Evolutionary conservation across 352 stramenopile genomes (phyloP).

Genomic region (Phytopythium ostracodes): DNA sequence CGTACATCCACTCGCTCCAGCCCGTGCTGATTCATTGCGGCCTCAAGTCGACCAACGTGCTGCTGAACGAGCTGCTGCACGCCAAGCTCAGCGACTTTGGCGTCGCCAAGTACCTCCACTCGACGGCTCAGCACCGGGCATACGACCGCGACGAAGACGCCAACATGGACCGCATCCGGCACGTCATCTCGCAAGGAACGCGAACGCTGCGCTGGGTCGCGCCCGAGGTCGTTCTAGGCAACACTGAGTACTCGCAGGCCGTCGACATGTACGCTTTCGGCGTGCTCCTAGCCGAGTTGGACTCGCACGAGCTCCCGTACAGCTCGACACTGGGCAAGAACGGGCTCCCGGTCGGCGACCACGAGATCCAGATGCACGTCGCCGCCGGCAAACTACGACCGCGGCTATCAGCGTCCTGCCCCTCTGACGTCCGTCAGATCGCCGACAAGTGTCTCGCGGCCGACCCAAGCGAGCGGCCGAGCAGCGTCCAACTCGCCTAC

Average conservation of each 20-base stretch:
- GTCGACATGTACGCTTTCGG: constrained; percentile 25
- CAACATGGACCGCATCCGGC: constrained; percentile 16
- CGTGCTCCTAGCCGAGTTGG: constrained; percentile 16
- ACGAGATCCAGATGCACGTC: constrained; percentile 24
- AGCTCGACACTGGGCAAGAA: constrained; percentile 7
- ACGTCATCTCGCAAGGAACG: constrained; percentile 13
- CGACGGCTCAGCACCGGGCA: not conserved
- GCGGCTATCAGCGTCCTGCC: constrained; percentile 23
- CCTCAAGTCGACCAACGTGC: constrained; percentile 24
- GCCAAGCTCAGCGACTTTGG: constrained; percentile 28
- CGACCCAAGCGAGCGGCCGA: constrained; percentile 24
- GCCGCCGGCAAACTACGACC: constrained; percentile 24
- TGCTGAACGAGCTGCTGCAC: constrained; percentile 15
- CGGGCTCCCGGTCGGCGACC: constrained; percentile 11
- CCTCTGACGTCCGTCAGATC: constrained; percentile 20
- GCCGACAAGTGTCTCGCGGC: constrained; percentile 27
- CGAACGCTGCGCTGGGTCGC: constrained; percentile 16
- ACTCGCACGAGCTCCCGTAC: constrained; percentile 21
- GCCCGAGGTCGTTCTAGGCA: constrained; percentile 16
- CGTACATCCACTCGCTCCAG: constrained; percentile 26
- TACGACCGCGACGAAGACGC: constrained; percentile 5
- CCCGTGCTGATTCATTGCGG: constrained; percentile 22
- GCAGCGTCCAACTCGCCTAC: constrained; percentile 17
- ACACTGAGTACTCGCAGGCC: constrained; percentile 15
- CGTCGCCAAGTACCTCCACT: constrained; percentile 15